phyloP scores from a whole-genome alignment of 2,329 filamentous ascomycete species.

The Fusarium albosuccineum region DNA sequence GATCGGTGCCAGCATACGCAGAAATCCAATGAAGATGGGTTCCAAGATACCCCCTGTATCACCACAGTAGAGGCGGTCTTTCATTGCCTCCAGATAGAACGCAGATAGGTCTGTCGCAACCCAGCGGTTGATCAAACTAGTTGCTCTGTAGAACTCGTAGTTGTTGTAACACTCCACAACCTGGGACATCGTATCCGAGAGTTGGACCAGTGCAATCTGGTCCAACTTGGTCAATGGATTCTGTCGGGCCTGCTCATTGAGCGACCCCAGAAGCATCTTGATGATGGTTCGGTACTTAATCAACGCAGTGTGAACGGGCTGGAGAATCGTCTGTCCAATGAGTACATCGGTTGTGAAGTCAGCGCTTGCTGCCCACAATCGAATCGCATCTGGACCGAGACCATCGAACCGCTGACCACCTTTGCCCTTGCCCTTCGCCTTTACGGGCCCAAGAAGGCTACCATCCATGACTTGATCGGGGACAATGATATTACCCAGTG shows the following conservation, averaged over 20 bases:
- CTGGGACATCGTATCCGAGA: slow-evolving; percentile 73
- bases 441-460: slow-evolving; percentile 77
- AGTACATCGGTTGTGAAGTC: slow-evolving; percentile 92
- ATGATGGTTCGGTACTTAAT: slow-evolving; percentile 91
- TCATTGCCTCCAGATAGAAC: slow-evolving; percentile 93
- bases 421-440: slow-evolving; percentile 67
- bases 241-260: slow-evolving; percentile 67
- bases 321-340: slow-evolving; percentile 82
- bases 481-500: slow-evolving; percentile 86
- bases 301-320: slow-evolving; percentile 79
- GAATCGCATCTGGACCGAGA: slow-evolving; percentile 87
- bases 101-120: slow-evolving; percentile 86
- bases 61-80: slow-evolving; percentile 92
- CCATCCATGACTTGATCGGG: slow-evolving; percentile 89
- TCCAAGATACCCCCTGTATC: slow-evolving; percentile 74
- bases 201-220: slow-evolving; percentile 81
- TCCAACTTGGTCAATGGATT: slow-evolving; percentile 72
- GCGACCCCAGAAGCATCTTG: slow-evolving; percentile 88
- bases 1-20: slow-evolving; percentile 84
- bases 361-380: slow-evolving; percentile 91
- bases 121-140: slow-evolving; percentile 82
- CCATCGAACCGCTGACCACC: slow-evolving; percentile 67
- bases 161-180: slow-evolving; percentile 75
- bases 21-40: slow-evolving; percentile 77
- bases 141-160: slow-evolving; percentile 86